Conservation (phyloP, 148 eudicot species). For the Camellia lanceoleosa region DNA sequence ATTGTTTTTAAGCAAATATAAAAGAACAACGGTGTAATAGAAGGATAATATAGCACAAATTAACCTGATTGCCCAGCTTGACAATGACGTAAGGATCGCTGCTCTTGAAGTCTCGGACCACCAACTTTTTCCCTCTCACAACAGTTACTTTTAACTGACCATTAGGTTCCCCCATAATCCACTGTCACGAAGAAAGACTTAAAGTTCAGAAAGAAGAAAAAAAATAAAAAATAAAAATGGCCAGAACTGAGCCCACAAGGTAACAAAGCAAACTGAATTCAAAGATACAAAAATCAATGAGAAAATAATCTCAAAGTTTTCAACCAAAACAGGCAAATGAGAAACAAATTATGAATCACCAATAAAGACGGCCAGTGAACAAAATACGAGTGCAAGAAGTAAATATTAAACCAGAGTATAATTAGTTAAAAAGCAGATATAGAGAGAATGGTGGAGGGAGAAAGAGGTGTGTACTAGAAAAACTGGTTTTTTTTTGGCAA, state of each 20-base stretch:
- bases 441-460: background rate
- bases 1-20: background rate
- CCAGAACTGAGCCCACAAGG: background rate
- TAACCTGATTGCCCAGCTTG: conserved; percentile 66
- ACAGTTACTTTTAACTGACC: conserved; percentile 52
- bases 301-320: background rate
- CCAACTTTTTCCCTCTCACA: conserved; percentile 61
- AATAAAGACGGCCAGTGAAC: background rate
- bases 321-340: background rate
- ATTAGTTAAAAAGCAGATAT: background rate
- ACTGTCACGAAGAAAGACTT: conserved; percentile 1
- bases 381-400: background rate
- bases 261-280: background rate
- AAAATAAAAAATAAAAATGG: too few species aligned
- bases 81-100: conserved; percentile 77
- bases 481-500: too few species aligned
- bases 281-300: background rate
- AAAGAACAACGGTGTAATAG: background rate
- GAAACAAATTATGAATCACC: background rate
- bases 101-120: conserved; percentile 62
- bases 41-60: conserved; percentile 7
- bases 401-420: too few species aligned
- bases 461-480: too few species aligned
- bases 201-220: conserved; percentile 3
- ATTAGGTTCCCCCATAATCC: conserved; percentile 38